Percentiles rank a stretch among this genome's conserved stretches.
Evolutionary conservation across 108 stramenopile species (phyloP).

Genomic region (Thalassiosira profunda): DNA sequence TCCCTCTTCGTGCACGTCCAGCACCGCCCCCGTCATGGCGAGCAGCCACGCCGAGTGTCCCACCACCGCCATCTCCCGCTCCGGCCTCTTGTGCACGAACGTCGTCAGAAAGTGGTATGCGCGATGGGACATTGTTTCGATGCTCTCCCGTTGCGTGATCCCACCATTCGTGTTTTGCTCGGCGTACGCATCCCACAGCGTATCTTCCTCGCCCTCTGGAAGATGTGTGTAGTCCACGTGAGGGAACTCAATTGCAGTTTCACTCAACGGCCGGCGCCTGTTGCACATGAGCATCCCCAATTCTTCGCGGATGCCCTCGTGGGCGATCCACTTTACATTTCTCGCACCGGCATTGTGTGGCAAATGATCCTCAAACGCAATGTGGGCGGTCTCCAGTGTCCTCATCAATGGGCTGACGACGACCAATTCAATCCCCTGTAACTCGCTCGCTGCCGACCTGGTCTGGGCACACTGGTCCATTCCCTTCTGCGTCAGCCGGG

Average conservation of each 20-base stretch:
- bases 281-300: conserved; percentile 81
- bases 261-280: conserved; percentile 61
- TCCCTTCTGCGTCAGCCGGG: conserved; percentile 82
- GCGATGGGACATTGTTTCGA: conserved; percentile 35
- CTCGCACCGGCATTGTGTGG: not conserved
- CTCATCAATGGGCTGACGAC: conserved; percentile 70
- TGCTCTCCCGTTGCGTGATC: conserved; percentile 22
- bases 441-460: conserved; percentile 19
- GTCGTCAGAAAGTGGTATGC: conserved; percentile 30
- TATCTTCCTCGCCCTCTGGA: conserved; percentile 56
- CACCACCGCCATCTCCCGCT: conserved; percentile 42
- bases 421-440: conserved; percentile 58
- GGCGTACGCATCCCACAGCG: conserved; percentile 30
- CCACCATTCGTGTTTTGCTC: conserved; percentile 7
- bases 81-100: conserved; percentile 17
- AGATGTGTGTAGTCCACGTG: conserved; percentile 65
- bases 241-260: conserved; percentile 61
- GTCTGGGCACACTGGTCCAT: conserved; percentile 59
- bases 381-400: conserved; percentile 71
- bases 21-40: conserved; percentile 44
- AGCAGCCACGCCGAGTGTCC: conserved; percentile 45
- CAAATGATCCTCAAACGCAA: conserved; percentile 69
- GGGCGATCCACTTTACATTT: conserved; percentile 62
- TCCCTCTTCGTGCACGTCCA: conserved; percentile 6
- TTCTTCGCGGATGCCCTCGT: conserved; percentile 80